Conservation (phyloP, 2,329 filamentous ascomycete species). For the Penicillium sp. region DNA sequence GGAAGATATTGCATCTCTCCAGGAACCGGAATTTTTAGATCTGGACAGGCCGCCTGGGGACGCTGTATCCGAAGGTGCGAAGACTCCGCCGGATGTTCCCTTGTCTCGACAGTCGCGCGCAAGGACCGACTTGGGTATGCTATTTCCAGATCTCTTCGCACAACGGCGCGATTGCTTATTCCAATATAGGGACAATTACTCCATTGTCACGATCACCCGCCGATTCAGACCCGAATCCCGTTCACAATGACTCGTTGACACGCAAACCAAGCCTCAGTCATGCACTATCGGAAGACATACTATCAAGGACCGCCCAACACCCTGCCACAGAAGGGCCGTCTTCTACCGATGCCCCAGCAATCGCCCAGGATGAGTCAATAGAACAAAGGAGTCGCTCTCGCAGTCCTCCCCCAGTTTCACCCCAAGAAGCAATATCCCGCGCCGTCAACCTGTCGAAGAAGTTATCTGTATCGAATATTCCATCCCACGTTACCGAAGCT, state of each 20-base stretch:
- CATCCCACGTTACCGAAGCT: slow-evolving; percentile 81
- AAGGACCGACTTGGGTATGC: slow-evolving; percentile 44
- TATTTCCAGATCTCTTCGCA: background rate
- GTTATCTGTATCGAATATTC: slow-evolving; percentile 83
- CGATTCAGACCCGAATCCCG: slow-evolving; percentile 23
- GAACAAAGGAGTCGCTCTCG: slow-evolving; percentile 49
- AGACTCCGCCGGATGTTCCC: slow-evolving; percentile 23
- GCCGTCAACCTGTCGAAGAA: slow-evolving; percentile 81
- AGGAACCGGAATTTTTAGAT: slow-evolving; percentile 49
- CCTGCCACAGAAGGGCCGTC: slow-evolving; percentile 7
- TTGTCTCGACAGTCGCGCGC: slow-evolving; percentile 34
- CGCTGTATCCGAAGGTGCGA: slow-evolving; percentile 21
- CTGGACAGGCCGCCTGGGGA: slow-evolving; percentile 30
- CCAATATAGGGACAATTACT: slow-evolving; percentile 31
- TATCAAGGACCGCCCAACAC: slow-evolving; percentile 41
- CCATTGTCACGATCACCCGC: slow-evolving; percentile 40
- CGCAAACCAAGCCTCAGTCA: slow-evolving; percentile 43
- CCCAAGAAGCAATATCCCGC: slow-evolving; percentile 71
- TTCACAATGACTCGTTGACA: slow-evolving; percentile 27
- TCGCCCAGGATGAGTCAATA: slow-evolving; percentile 13
- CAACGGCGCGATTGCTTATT: background rate
- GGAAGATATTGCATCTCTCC: slow-evolving; percentile 35
- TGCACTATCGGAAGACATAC: slow-evolving; percentile 50
- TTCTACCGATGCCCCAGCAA: slow-evolving; percentile 8
- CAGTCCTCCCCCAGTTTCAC: slow-evolving; percentile 69